These are phyloP conservation scores for Thelonectria blattea DNA, from an alignment of 2,329 filamentous ascomycete species.

Conservation along the genomic window DNA sequence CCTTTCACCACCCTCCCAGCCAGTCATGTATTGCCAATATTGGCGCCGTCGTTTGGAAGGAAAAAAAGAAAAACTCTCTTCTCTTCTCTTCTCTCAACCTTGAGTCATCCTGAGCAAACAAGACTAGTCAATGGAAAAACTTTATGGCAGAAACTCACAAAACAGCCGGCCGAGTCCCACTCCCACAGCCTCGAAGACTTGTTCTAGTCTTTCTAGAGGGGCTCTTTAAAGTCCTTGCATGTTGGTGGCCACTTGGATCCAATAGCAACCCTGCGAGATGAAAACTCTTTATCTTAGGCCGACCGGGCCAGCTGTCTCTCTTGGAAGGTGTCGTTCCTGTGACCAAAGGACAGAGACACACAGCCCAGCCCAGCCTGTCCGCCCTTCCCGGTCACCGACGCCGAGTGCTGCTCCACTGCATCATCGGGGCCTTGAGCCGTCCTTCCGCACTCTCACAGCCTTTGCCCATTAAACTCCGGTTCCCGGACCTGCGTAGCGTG, in stretches of 20 bases:
- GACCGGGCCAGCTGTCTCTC: slow-evolving; percentile 5
- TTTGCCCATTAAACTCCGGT: slow-evolving; percentile 4
- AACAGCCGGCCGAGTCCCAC: slow-evolving; percentile 19
- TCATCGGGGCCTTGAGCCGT: slow-evolving; percentile 6
- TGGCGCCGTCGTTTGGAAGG: not conserved
- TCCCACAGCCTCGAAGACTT: slow-evolving; percentile 18
- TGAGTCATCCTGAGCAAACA: not conserved
- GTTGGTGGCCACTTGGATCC: slow-evolving; percentile 12
- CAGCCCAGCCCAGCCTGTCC: too few species aligned
- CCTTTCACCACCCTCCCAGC: not conserved
- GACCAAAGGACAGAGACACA: slow-evolving; percentile 11
- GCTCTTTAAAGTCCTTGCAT: slow-evolving; percentile 7
- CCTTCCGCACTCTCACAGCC: slow-evolving; percentile 11
- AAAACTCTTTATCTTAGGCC: slow-evolving; percentile 18
- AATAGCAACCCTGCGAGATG: slow-evolving; percentile 14
- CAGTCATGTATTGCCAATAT: not conserved
- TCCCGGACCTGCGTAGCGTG: not conserved
- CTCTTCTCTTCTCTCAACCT: not conserved
- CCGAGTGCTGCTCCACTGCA: slow-evolving; percentile 21
- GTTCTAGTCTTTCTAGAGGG: slow-evolving; percentile 18
- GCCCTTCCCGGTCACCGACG: slow-evolving; percentile 32
- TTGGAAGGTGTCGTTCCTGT: slow-evolving; percentile 6
- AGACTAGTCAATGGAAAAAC: not conserved
- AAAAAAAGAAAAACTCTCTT: not conserved
- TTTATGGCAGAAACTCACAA: slow-evolving; percentile 17